A percentile compares a stretch with the other conserved stretches of the same genome.
Conservation (phyloP, 2,329 filamentous ascomycete genomes). For the Simplicillium aogashimaense region DNA sequence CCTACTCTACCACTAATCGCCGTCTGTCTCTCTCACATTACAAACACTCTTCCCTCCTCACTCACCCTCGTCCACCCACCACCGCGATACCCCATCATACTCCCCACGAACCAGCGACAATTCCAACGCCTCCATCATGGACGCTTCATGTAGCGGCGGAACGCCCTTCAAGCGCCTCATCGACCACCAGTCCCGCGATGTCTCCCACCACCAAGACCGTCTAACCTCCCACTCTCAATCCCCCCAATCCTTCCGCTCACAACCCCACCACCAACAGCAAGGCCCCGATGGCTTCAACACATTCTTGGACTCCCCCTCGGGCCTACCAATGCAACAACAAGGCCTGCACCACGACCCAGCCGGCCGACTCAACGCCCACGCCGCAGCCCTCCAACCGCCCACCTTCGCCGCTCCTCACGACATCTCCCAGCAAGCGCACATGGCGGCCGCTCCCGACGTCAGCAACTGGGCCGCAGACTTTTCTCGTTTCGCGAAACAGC, state of each 20-base stretch:
- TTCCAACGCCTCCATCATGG: no score
- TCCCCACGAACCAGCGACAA: no score
- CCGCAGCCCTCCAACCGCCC: conserved; percentile 19
- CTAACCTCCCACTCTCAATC: conserved; percentile 18
- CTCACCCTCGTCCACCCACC: no score
- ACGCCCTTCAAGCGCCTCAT: conserved; percentile 32
- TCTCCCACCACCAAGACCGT: conserved; percentile 30
- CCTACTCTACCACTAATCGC: no score
- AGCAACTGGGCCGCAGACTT: conserved; percentile 28
- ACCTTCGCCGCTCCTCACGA: conserved; percentile 12
- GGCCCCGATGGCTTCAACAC: conserved; percentile 21
- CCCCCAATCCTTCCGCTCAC: conserved; percentile 21
- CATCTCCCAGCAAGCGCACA: conserved; percentile 14
- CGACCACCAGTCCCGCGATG: conserved; percentile 30
- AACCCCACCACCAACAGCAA: conserved; percentile 14
- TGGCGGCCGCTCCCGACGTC: conserved; percentile 13
- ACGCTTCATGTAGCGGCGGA: conserved; percentile 27
- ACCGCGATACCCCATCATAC: no score
- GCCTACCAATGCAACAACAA: conserved; percentile 10
- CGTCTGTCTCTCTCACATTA: no score
- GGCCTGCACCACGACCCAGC: conserved; percentile 22
- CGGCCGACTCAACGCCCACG: conserved; percentile 22
- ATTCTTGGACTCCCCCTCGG: conserved; percentile 21
- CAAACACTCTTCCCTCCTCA: no score
- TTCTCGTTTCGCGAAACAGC: conserved; percentile 17